These are phyloP conservation scores for Trifolium dubium DNA, from an alignment of 306 rosid genomes.

Conservation along the genomic window DNA sequence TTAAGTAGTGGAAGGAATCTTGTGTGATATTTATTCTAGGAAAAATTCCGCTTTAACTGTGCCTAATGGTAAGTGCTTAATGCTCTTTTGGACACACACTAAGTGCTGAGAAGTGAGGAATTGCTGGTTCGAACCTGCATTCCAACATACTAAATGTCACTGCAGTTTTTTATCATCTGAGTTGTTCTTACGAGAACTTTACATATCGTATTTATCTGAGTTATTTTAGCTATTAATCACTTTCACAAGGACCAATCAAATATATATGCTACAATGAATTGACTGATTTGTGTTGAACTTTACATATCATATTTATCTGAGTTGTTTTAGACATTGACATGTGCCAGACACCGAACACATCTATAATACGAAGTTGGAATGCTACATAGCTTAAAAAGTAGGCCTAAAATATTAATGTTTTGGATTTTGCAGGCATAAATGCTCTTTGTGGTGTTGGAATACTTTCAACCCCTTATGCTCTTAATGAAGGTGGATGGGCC, in stretches of 20 bases:
- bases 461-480: constrained; percentile 86
- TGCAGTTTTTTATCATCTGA: too few relatives aligned
- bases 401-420: not conserved
- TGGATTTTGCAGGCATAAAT: constrained; percentile 73
- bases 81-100: too few relatives aligned
- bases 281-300: not conserved
- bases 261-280: constrained; percentile 6
- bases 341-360: not conserved
- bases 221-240: not conserved
- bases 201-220: not conserved
- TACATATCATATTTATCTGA: too few relatives aligned
- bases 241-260: constrained; percentile 17
- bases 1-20: too few relatives aligned
- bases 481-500: constrained; percentile 85
- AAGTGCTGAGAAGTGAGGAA: too few relatives aligned
- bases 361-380: not conserved
- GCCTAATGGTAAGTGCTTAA: too few relatives aligned
- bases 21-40: too few relatives aligned
- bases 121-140: too few relatives aligned
- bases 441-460: constrained; percentile 95
- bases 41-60: too few relatives aligned
- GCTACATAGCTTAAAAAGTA: not conserved
- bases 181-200: too few relatives aligned
- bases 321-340: too few relatives aligned
- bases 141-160: too few relatives aligned